Conservation (phyloP, 2,329 filamentous ascomycete species). For the Aureobasidium sp. region DNA sequence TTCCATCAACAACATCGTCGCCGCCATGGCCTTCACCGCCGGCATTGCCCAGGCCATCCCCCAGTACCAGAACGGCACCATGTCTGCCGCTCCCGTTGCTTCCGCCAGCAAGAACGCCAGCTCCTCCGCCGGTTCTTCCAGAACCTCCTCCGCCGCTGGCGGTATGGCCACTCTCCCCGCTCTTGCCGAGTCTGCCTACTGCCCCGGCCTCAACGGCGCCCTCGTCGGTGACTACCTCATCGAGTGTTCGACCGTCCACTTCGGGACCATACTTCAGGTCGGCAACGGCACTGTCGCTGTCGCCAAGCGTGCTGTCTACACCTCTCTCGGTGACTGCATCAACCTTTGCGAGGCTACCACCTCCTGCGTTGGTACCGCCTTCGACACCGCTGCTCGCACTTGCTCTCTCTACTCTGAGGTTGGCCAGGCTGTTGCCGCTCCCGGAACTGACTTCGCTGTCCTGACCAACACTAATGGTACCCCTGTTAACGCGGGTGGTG, state of each 20-base stretch:
- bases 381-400: constrained; percentile 3
- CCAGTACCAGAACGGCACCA: constrained; percentile 11
- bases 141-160: neutral
- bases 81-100: neutral
- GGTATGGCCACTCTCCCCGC: neutral
- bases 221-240: constrained; percentile 6
- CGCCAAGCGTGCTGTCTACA: constrained; percentile 9
- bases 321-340: constrained; percentile 11
- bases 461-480: neutral
- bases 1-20: constrained; percentile 10
- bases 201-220: constrained; percentile 1
- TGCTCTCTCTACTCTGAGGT: constrained; percentile 13
- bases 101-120: neutral
- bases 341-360: neutral
- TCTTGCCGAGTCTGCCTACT: constrained; percentile 6
- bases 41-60: constrained; percentile 10
- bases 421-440: neutral
- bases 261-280: constrained; percentile 5
- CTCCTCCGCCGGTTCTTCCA: neutral
- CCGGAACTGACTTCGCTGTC: constrained; percentile 7
- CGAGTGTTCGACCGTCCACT: neutral
- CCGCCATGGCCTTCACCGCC: constrained; percentile 5
- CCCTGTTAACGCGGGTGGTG: neutral
- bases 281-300: neutral
- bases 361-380: constrained; percentile 8